Evolutionary conservation across 2,329 filamentous ascomycete species (phyloP).

Genomic region (Cryoendolithus antarcticus): DNA sequence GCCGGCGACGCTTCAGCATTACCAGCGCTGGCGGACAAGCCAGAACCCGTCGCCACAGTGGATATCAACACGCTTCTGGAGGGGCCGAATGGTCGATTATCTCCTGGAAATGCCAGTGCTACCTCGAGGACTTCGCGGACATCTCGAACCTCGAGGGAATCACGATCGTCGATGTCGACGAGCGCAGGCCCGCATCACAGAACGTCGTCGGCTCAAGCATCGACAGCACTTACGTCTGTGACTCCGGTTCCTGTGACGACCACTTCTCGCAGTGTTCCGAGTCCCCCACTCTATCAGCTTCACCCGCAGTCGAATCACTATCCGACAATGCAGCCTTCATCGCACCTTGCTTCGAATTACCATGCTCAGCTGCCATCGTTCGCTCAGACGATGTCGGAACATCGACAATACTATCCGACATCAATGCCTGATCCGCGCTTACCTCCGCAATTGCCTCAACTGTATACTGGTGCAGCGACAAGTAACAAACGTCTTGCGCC

Average conservation of each 20-base stretch:
- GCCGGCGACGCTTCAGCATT: background rate
- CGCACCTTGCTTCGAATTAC: conserved; percentile 14
- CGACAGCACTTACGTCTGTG: conserved; percentile 13
- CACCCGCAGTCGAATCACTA: conserved; percentile 9
- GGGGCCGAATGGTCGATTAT: conserved; percentile 60
- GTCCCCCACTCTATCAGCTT: conserved; percentile 6
- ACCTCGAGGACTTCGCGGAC: conserved; percentile 16
- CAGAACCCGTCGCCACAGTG: conserved; percentile 57
- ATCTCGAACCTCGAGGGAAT: too few relatives aligned
- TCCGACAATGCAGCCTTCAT: conserved; percentile 17
- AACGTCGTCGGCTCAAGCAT: conserved; percentile 1
- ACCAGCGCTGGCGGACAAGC: conserved; percentile 25
- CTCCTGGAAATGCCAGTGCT: conserved; percentile 34
- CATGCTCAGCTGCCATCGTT: conserved; percentile 10
- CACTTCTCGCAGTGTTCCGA: conserved; percentile 5
- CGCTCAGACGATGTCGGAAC: too few relatives aligned
- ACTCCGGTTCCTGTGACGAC: conserved; percentile 7
- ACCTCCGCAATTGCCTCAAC: conserved; percentile 14
- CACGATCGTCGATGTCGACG: conserved; percentile 1
- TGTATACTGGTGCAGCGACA: conserved; percentile 25
- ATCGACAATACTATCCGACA: conserved; percentile 14
- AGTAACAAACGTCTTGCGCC: conserved; percentile 30
- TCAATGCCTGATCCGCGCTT: conserved; percentile 16
- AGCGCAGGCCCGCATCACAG: conserved; percentile 5
- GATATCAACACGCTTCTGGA: conserved; percentile 89